These are phyloP conservation scores for Scleromitrula shiraiana DNA, from an alignment of 2,329 filamentous ascomycete genomes.

Conservation along the genomic window DNA sequence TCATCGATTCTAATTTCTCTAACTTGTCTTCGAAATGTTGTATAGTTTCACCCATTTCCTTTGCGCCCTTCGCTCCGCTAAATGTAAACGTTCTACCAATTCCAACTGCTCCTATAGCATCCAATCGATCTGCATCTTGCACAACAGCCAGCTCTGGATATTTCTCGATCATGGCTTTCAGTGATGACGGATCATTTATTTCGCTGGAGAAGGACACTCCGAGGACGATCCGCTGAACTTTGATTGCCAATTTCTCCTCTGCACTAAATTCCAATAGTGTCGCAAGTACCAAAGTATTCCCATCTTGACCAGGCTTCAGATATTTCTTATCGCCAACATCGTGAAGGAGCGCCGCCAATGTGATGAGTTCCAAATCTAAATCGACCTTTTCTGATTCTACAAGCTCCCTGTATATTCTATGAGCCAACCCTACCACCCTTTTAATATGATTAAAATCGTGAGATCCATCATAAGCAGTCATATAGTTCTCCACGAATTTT, in stretches of 20 bases:
- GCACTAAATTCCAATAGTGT: constrained; percentile 55
- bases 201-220: constrained; percentile 78
- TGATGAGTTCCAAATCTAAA: constrained; percentile 47
- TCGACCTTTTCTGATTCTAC: constrained; percentile 20
- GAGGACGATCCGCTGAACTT: constrained; percentile 65
- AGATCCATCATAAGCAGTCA: constrained; percentile 72
- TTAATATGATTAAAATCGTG: constrained; percentile 84
- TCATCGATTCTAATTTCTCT: constrained; percentile 51
- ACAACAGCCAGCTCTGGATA: constrained; percentile 78
- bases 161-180: constrained; percentile 47
- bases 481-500: constrained; percentile 60
- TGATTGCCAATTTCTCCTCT: constrained; percentile 49
- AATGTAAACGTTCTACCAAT: constrained; percentile 74
- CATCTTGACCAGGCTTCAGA: constrained; percentile 44
- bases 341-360: constrained; percentile 71
- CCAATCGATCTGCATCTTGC: constrained; percentile 89
- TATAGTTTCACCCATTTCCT: constrained; percentile 56
- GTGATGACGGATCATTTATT: constrained; percentile 52
- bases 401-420: constrained; percentile 26
- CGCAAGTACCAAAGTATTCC: constrained; percentile 46
- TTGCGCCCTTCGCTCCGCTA: constrained; percentile 53
- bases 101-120: constrained; percentile 83
- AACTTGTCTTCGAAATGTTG: constrained; percentile 76
- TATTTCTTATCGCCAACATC: constrained; percentile 67
- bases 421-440: constrained; percentile 68